Conservation (phyloP, 345 rosid genomes). For the Hypericum androsaemum region DNA sequence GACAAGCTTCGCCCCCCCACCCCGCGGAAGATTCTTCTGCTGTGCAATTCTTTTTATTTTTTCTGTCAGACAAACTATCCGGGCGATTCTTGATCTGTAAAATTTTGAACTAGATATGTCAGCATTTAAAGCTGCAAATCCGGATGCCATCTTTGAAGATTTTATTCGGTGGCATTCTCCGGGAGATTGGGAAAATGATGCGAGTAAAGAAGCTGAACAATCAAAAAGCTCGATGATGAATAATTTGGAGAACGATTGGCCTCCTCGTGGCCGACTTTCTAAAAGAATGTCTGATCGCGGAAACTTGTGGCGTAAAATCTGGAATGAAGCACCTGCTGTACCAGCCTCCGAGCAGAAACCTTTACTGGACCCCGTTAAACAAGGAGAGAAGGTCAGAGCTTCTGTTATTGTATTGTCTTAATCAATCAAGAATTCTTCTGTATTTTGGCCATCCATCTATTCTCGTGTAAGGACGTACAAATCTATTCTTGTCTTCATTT, state of each 20-base stretch:
- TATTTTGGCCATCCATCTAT: neutral
- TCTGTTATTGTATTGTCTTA: no score
- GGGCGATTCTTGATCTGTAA: conserved; percentile 1
- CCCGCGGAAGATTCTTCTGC: neutral
- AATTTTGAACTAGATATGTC: conserved; percentile 66
- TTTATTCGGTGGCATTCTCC: conserved; percentile 99
- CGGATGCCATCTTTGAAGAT: conserved; percentile 87
- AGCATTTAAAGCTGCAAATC: conserved; percentile 98
- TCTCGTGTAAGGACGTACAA: no score
- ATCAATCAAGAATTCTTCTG: neutral
- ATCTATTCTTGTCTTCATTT: no score
- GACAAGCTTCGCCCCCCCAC: conserved; percentile 2
- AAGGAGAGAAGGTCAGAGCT: conserved; percentile 75
- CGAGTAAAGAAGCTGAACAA: conserved; percentile 27
- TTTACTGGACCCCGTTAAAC: conserved; percentile 73
- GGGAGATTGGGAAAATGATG: conserved; percentile 73
- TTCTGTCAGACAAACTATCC: no score
- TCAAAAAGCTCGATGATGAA: conserved; percentile 25
- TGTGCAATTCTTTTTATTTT: no score
- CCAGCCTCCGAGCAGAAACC: conserved; percentile 78
- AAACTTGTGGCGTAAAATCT: conserved; percentile 78
- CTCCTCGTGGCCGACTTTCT: conserved; percentile 86
- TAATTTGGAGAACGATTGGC: conserved; percentile 50
- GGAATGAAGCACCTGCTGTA: conserved; percentile 76
- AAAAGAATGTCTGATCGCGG: conserved; percentile 87